These are phyloP conservation scores for Apiotrichum porosum DNA, from an alignment of 1,284 basidiomycete genomes.

Conservation along the genomic window DNA sequence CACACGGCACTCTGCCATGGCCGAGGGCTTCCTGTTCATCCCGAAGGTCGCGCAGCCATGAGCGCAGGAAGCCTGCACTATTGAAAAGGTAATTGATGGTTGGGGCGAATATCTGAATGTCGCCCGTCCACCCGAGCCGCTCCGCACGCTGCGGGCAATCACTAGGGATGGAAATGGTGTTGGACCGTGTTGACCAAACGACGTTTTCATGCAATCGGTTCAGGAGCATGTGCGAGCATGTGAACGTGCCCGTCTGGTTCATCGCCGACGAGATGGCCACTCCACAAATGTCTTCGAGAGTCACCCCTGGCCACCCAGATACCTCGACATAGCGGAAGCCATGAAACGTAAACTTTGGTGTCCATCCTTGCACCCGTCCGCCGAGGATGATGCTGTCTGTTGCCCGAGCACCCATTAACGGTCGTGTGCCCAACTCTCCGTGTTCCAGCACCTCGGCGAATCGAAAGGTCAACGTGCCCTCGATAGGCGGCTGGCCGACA, in stretches of 20 bases:
- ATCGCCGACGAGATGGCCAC: constrained; percentile 33
- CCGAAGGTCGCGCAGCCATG: constrained; percentile 34
- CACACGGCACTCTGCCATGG: constrained; percentile 11
- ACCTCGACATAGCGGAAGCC: constrained; percentile 27
- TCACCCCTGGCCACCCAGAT: not conserved
- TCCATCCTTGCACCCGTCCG: constrained; percentile 5
- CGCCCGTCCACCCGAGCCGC: constrained; percentile 42
- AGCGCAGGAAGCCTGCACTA: constrained; percentile 21
- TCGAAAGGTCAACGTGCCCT: constrained; percentile 16
- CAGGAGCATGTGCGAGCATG: constrained; percentile 28
- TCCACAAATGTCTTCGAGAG: constrained; percentile 2
- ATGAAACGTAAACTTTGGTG: constrained; percentile 27
- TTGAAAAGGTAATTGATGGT: constrained; percentile 37
- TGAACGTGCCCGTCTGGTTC: constrained; percentile 28
- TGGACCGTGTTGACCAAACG: constrained; percentile 28
- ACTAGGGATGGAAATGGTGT: constrained; percentile 39
- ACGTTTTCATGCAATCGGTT: constrained; percentile 35
- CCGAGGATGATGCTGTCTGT: constrained; percentile 20
- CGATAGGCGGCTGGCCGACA: not conserved
- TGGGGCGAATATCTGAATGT: constrained; percentile 36
- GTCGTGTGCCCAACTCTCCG: constrained; percentile 30
- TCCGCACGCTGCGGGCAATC: constrained; percentile 45
- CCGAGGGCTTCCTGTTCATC: constrained; percentile 20
- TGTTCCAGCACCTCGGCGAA: constrained; percentile 35
- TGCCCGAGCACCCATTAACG: constrained; percentile 20